Evolutionary conservation across 208 protist genomes (phyloP).

Genomic region (Vickermania ingenoplastis): DNA sequence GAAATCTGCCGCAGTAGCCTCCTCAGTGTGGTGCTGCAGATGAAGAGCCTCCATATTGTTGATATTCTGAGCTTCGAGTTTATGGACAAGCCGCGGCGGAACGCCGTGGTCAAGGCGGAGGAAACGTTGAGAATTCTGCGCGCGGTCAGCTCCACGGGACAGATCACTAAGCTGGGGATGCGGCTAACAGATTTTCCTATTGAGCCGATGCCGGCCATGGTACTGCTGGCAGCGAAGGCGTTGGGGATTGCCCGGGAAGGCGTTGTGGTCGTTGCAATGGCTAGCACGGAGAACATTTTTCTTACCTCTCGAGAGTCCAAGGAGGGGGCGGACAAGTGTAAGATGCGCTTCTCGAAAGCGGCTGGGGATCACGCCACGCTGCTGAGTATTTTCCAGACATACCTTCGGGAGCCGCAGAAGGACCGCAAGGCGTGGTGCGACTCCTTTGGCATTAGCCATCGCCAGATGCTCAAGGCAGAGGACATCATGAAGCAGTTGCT

Average conservation of each 20-base stretch:
- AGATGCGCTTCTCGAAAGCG: slow-evolving; percentile 56
- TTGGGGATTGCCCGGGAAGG: slow-evolving; percentile 92
- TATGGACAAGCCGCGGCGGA: slow-evolving; percentile 94
- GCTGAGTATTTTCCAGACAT: slow-evolving; percentile 72
- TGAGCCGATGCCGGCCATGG: slow-evolving; percentile 95
- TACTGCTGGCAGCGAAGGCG: slow-evolving; percentile 91
- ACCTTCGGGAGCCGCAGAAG: slow-evolving; percentile 44
- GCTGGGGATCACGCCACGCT: slow-evolving; percentile 85
- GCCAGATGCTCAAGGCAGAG: slow-evolving; percentile 79
- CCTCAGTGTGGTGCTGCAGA: slow-evolving; percentile 94
- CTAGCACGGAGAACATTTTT: slow-evolving; percentile 78
- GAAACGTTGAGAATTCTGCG: slow-evolving; percentile 90
- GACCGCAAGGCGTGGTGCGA: slow-evolving; percentile 79
- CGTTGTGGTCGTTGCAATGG: slow-evolving; percentile 92
- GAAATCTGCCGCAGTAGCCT: slow-evolving; percentile 98
- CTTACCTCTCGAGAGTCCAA: slow-evolving; percentile 63
- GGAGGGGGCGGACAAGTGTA: slow-evolving; percentile 64
- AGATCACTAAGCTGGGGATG: slow-evolving; percentile 84
- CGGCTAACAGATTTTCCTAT: slow-evolving; percentile 97
- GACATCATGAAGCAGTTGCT: slow-evolving; percentile 75
- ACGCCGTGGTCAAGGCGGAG: slow-evolving; percentile 88
- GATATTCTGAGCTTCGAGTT: slow-evolving; percentile 97
- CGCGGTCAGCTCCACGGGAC: slow-evolving; percentile 85
- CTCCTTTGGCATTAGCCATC: slow-evolving; percentile 58
- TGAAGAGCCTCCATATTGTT: slow-evolving; percentile 94